Percentiles rank a stretch among this genome's conserved stretches.
phyloP scores from a whole-genome alignment of 1,139 yeast genomes.

The Geotrichum europaeum region DNA sequence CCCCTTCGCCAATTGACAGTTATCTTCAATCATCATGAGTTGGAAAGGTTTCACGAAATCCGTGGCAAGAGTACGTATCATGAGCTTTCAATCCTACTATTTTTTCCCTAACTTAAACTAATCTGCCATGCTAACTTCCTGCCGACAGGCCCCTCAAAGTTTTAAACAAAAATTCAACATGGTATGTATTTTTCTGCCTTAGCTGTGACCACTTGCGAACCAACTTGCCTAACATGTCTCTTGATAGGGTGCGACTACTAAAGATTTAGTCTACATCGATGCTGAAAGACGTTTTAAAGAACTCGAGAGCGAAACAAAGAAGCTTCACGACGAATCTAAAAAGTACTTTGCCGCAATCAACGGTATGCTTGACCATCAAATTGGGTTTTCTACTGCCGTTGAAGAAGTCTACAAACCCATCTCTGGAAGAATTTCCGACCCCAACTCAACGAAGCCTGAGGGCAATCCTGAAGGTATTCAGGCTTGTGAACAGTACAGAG shows the following conservation, averaged over 20 bases:
- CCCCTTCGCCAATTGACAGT: neutral
- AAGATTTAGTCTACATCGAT: slow-evolving; percentile 84
- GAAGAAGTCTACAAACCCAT: slow-evolving; percentile 96
- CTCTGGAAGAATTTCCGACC: slow-evolving; percentile 85
- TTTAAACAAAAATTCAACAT: slow-evolving; percentile 39
- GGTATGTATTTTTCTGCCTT: slow-evolving; percentile 22
- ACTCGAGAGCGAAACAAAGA: slow-evolving; percentile 81
- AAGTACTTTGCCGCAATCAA: slow-evolving; percentile 86
- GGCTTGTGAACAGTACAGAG: slow-evolving; percentile 89
- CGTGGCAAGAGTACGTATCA: slow-evolving; percentile 49
- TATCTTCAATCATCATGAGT: slow-evolving; percentile 50
- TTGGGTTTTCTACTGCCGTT: slow-evolving; percentile 87
- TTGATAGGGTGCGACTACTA: slow-evolving; percentile 63
- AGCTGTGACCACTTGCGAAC: neutral
- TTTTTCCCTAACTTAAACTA: neutral
- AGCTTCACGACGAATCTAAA: slow-evolving; percentile 82
- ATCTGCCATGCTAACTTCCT: neutral
- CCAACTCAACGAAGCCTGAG: slow-evolving; percentile 75
- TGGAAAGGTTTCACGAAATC: slow-evolving; percentile 91
- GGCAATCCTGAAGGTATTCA: slow-evolving; percentile 95
- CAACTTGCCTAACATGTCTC: neutral
- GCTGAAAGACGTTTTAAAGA: slow-evolving; percentile 96
- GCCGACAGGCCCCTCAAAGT: slow-evolving; percentile 46
- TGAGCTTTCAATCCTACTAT: neutral
- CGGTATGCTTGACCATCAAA: slow-evolving; percentile 88